A percentile compares a stretch with the other conserved stretches of the same genome.
These are phyloP conservation scores for Boletus speciosus DNA, from an alignment of 768 basidiomycete genomes.

Conservation along the genomic window DNA sequence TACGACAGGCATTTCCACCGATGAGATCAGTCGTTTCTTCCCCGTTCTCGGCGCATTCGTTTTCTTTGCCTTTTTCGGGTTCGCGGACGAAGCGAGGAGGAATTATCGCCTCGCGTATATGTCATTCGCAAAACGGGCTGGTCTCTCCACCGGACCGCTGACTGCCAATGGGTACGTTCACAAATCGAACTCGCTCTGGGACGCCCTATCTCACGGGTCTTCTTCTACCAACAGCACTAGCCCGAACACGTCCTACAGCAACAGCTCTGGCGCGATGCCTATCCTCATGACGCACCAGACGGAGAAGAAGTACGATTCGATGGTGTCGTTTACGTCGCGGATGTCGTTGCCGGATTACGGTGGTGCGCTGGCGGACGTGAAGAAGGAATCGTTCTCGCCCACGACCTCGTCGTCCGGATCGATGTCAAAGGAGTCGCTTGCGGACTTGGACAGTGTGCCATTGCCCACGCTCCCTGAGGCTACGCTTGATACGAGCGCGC, in stretches of 20 bases:
- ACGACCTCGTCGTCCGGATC: constrained; percentile 20
- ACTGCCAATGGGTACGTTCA: constrained; percentile 26
- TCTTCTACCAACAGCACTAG: constrained; percentile 15
- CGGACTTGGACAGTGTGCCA: constrained; percentile 11
- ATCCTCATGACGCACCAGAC: constrained; percentile 44
- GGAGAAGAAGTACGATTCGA: constrained; percentile 45
- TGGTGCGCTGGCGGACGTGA: constrained; percentile 29
- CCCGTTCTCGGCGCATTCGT: constrained; percentile 46
- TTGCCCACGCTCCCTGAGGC: constrained; percentile 21
- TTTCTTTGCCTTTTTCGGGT: constrained; percentile 70
- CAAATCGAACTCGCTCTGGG: not conserved
- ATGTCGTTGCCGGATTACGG: constrained; percentile 43
- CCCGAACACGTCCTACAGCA: constrained; percentile 20
- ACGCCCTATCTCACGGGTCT: not conserved
- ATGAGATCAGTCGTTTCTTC: constrained; percentile 47
- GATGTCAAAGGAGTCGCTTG: constrained; percentile 26
- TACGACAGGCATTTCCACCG: constrained; percentile 5
- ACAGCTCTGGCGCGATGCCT: constrained; percentile 32
- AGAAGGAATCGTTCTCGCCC: constrained; percentile 21
- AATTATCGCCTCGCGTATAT: constrained; percentile 46
- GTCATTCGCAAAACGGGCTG: constrained; percentile 36
- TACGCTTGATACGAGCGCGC: constrained; percentile 6
- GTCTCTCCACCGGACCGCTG: constrained; percentile 29
- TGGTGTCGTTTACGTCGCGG: constrained; percentile 45
- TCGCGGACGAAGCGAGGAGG: constrained; percentile 61